These are phyloP conservation scores for Trifolium subterraneum DNA, from an alignment of 306 rosid genomes.

Conservation along the genomic window DNA sequence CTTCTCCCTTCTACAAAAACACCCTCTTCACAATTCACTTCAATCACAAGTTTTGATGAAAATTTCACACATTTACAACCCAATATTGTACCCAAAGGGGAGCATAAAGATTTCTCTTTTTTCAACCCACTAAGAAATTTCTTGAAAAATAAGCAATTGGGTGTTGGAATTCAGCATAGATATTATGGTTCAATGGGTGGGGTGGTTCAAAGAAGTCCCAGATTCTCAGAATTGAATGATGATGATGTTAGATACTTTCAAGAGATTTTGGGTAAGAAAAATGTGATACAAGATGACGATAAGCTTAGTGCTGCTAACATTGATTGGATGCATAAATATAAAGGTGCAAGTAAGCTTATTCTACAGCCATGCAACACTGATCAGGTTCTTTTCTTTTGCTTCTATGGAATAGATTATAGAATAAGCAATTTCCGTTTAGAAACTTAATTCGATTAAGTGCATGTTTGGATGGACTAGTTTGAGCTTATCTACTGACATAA, in stretches of 20 bases:
- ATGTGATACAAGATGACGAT: slow-evolving; percentile 82
- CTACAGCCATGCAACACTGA: slow-evolving; percentile 76
- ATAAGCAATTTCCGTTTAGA: slow-evolving; percentile 27
- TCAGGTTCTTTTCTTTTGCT: slow-evolving; percentile 56
- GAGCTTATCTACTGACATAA: neutral
- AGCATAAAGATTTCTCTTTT: slow-evolving; percentile 37
- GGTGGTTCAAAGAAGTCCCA: slow-evolving; percentile 58
- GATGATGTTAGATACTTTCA: slow-evolving; percentile 73
- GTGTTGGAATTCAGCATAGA: slow-evolving; percentile 49
- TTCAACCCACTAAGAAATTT: slow-evolving; percentile 37
- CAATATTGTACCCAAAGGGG: neutral
- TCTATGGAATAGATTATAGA: slow-evolving; percentile 6
- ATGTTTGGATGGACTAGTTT: neutral
- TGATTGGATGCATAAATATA: slow-evolving; percentile 89
- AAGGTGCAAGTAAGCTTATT: slow-evolving; percentile 82
- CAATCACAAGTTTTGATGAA: slow-evolving; percentile 26
- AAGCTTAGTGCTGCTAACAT: slow-evolving; percentile 71
- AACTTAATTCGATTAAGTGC: slow-evolving; percentile 1
- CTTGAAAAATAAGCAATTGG: slow-evolving; percentile 26
- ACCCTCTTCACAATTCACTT: slow-evolving; percentile 4
- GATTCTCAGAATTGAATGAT: slow-evolving; percentile 65
- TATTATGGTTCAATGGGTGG: slow-evolving; percentile 54
- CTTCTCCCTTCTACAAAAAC: slow-evolving; percentile 27
- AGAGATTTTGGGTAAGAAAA: slow-evolving; percentile 72
- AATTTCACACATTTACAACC: slow-evolving; percentile 18